These are phyloP conservation scores for Ramalina peruviana DNA, from an alignment of 495 filamentous ascomycete genomes.

Conservation along the genomic window DNA sequence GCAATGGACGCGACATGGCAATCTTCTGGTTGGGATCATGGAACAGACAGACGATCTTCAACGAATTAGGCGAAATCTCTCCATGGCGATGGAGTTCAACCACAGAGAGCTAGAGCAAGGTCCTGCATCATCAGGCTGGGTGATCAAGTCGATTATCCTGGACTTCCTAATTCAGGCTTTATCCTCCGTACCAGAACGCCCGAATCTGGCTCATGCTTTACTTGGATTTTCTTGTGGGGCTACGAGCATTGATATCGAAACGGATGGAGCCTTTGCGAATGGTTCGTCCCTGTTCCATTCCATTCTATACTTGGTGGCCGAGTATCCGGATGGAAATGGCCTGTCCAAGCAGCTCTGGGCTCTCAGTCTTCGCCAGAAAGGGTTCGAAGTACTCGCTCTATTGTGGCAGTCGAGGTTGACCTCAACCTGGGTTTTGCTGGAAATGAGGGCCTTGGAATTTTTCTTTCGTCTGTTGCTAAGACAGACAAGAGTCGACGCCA, in stretches of 20 bases:
- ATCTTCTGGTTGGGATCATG: constrained; percentile 58
- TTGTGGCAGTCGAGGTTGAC: constrained; percentile 83
- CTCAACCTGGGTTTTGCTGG: constrained; percentile 51
- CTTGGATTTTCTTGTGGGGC: constrained; percentile 72
- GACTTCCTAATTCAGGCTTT: constrained; percentile 72
- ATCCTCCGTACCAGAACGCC: constrained; percentile 48
- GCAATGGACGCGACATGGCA: constrained; percentile 28
- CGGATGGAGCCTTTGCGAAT: constrained; percentile 48
- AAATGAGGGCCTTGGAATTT: constrained; percentile 64
- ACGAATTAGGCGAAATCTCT: constrained; percentile 51
- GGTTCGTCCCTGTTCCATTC: constrained; percentile 69
- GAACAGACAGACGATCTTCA: constrained; percentile 57
- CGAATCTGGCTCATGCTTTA: constrained; percentile 77
- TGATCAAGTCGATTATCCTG: constrained; percentile 64
- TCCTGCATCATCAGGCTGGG: constrained; percentile 47
- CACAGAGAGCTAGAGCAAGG: constrained; percentile 50
- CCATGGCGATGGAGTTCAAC: constrained; percentile 46
- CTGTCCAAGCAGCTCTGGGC: constrained; percentile 55
- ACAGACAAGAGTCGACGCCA: constrained; percentile 48
- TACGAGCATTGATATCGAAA: constrained; percentile 46
- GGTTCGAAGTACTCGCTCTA: constrained; percentile 60
- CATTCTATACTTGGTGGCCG: constrained; percentile 51
- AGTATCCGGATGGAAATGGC: constrained; percentile 46
- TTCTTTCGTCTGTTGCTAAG: constrained; percentile 52
- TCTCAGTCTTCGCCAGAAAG: constrained; percentile 54